phyloP scores from a whole-genome alignment of 768 basidiomycete genomes.

The Asterophora parasitica region DNA sequence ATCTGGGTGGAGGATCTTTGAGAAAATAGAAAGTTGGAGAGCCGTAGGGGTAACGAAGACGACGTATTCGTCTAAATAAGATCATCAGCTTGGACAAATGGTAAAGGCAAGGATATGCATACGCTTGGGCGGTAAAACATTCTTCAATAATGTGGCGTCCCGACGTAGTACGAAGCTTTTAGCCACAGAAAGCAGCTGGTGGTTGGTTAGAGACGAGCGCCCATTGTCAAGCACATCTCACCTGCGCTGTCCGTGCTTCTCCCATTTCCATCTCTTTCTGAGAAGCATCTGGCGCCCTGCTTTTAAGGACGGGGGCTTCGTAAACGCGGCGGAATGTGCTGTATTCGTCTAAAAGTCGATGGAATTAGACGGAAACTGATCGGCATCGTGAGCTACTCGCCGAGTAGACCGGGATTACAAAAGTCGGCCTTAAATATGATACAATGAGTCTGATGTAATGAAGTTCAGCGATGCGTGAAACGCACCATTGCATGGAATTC shows the following conservation, averaged over 20 bases:
- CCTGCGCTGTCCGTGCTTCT: slow-evolving; percentile 72
- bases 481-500: slow-evolving; percentile 96
- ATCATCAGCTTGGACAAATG: not conserved
- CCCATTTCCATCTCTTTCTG: slow-evolving; percentile 73
- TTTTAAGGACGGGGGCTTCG: slow-evolving; percentile 82
- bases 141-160: slow-evolving; percentile 75
- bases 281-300: slow-evolving; percentile 73
- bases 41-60: slow-evolving; percentile 88
- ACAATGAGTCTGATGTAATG: not conserved
- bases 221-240: slow-evolving; percentile 23
- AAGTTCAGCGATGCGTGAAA: not conserved
- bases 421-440: slow-evolving; percentile 67
- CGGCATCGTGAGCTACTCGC: slow-evolving; percentile 30
- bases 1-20: slow-evolving; percentile 66
- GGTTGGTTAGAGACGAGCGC: not conserved
- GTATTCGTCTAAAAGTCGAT: slow-evolving; percentile 56
- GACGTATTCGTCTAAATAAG: slow-evolving; percentile 84
- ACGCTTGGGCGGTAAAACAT: slow-evolving; percentile 92
- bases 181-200: slow-evolving; percentile 65
- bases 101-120: slow-evolving; percentile 20
- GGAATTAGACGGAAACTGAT: slow-evolving; percentile 3
- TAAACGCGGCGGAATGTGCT: slow-evolving; percentile 74
- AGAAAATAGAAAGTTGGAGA: slow-evolving; percentile 79
- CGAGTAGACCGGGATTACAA: slow-evolving; percentile 88
- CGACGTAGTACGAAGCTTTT: slow-evolving; percentile 89